Evolutionary conservation across 495 filamentous ascomycete genomes (phyloP).

Genomic region (Daldinia concentrica): DNA sequence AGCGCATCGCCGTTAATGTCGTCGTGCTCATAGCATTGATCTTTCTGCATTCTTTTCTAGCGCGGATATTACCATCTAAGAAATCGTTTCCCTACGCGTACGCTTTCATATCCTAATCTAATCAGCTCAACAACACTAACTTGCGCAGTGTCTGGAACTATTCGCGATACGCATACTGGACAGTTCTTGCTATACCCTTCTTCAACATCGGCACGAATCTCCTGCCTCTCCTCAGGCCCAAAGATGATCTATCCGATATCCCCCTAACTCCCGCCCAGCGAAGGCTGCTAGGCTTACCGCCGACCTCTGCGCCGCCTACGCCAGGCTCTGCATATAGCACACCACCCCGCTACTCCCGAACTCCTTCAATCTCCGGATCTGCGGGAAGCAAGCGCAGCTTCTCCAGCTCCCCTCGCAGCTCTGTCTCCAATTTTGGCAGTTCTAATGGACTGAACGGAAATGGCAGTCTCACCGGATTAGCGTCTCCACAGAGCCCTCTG

Average conservation of each 20-base stretch:
- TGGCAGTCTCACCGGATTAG: constrained; percentile 41
- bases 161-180: constrained; percentile 34
- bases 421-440: constrained; percentile 43
- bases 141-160: constrained; percentile 33
- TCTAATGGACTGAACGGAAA: constrained; percentile 32
- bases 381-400: constrained; percentile 60
- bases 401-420: constrained; percentile 63
- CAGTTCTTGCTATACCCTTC: constrained; percentile 56
- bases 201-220: constrained; percentile 72
- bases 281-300: constrained; percentile 80
- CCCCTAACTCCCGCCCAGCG: constrained; percentile 91
- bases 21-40: constrained; percentile 60
- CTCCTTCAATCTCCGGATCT: constrained; percentile 65
- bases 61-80: constrained; percentile 40
- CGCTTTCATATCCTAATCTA: constrained; percentile 13
- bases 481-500: constrained; percentile 64
- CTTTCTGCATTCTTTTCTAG: constrained; percentile 42
- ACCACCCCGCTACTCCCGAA: constrained; percentile 85
- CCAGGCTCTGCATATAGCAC: constrained; percentile 76
- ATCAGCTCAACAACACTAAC: neutral
- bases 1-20: constrained; percentile 70
- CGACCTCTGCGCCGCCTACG: constrained; percentile 70
- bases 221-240: constrained; percentile 71
- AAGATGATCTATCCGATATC: constrained; percentile 86
- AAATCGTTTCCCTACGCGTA: constrained; percentile 39